A percentile compares a stretch with the other conserved stretches of the same genome.
Conservation (phyloP, 2,329 filamentous ascomycete genomes). For the Penicillium brevicompactum region DNA sequence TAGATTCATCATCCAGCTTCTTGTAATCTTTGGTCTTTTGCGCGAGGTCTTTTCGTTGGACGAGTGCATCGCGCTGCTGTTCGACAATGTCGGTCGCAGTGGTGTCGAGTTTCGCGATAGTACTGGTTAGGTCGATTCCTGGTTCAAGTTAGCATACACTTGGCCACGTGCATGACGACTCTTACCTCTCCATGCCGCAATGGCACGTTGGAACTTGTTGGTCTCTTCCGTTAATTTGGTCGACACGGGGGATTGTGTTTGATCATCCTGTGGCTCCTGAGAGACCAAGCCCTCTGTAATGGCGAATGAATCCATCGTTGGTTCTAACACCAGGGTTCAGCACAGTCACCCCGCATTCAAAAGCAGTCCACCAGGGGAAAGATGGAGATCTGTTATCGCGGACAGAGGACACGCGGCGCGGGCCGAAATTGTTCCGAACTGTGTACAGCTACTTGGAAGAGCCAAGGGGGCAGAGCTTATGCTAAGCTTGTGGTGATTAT, state of each 20-base stretch:
- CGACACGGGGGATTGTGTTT: slow-evolving; percentile 23
- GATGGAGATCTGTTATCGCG: slow-evolving; percentile 23
- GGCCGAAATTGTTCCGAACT: slow-evolving; percentile 39
- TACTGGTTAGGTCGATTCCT: slow-evolving; percentile 84
- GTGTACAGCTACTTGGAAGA: background rate
- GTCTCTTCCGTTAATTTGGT: slow-evolving; percentile 56
- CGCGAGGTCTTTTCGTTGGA: slow-evolving; percentile 95
- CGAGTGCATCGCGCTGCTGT: slow-evolving; percentile 91
- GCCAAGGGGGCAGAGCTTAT: background rate
- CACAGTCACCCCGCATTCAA: slow-evolving; percentile 30
- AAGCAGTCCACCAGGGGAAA: slow-evolving; percentile 17
- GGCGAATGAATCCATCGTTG: slow-evolving; percentile 47
- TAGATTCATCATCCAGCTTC: slow-evolving; percentile 85
- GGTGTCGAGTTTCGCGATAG: slow-evolving; percentile 83
- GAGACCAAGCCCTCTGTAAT: slow-evolving; percentile 43
- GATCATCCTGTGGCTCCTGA: slow-evolving; percentile 31
- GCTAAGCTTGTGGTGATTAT: background rate
- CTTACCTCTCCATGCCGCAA: slow-evolving; percentile 91
- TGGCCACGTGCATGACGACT: slow-evolving; percentile 18
- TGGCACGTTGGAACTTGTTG: slow-evolving; percentile 96
- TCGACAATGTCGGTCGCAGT: slow-evolving; percentile 94
- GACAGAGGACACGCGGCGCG: slow-evolving; percentile 33
- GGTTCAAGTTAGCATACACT: slow-evolving; percentile 10
- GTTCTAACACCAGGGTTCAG: slow-evolving; percentile 15
- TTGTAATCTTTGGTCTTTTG: slow-evolving; percentile 98